Evolutionary conservation across 768 basidiomycete genomes (phyloP).

Genomic region (Dioszegia hungarica): DNA sequence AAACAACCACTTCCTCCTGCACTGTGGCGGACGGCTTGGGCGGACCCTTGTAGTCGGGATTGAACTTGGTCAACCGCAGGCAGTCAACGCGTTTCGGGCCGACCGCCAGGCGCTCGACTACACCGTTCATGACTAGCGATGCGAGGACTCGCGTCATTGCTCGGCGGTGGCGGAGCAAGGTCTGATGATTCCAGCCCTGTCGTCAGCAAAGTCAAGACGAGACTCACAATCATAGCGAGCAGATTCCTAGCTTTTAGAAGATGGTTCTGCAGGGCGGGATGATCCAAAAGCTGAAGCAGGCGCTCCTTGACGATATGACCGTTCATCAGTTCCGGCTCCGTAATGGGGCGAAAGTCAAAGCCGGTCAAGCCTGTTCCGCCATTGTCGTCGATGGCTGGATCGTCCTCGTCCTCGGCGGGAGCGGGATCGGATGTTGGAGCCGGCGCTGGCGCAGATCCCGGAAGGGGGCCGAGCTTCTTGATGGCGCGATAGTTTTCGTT

Average conservation of each 20-base stretch:
- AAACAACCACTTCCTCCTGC: background rate
- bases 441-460: background rate
- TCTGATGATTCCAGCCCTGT: slow-evolving; percentile 28
- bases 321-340: slow-evolving; percentile 25
- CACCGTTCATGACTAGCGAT: slow-evolving; percentile 19
- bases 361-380: background rate
- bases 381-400: background rate
- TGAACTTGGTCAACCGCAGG: slow-evolving; percentile 35
- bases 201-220: background rate
- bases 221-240: slow-evolving; percentile 24
- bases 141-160: slow-evolving; percentile 22
- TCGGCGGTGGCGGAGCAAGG: slow-evolving; percentile 18
- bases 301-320: slow-evolving; percentile 34
- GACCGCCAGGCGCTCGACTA: slow-evolving; percentile 29
- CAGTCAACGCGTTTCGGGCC: slow-evolving; percentile 20
- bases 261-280: slow-evolving; percentile 34
- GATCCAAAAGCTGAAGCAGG: slow-evolving; percentile 32
- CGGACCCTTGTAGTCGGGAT: slow-evolving; percentile 18
- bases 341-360: slow-evolving; percentile 22
- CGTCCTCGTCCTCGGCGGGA: slow-evolving; percentile 4
- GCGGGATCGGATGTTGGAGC: background rate
- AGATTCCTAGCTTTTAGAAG: slow-evolving; percentile 21
- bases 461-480: slow-evolving; percentile 9
- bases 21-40: background rate
- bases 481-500: slow-evolving; percentile 29